Evolutionary conservation across 2,329 filamentous ascomycete species (phyloP).

Genomic region (Xylariomycetidae sp.): DNA sequence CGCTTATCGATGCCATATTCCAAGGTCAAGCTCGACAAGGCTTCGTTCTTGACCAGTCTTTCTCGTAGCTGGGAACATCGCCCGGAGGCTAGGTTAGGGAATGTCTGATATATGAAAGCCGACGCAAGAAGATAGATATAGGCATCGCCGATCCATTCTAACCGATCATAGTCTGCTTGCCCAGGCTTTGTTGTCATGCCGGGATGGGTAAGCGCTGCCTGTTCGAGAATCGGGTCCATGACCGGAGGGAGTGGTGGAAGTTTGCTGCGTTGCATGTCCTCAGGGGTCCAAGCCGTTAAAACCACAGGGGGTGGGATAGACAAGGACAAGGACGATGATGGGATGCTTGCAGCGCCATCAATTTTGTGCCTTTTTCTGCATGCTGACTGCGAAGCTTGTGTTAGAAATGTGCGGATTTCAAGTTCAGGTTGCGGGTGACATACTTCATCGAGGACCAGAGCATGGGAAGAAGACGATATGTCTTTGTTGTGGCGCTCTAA

Average conservation of each 20-base stretch:
- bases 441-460: too few relatives aligned
- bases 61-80: conserved; percentile 74
- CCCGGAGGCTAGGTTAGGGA: conserved; percentile 60
- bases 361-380: too few relatives aligned
- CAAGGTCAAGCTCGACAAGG: conserved; percentile 63
- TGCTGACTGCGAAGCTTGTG: too few relatives aligned
- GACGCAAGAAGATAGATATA: conserved; percentile 76
- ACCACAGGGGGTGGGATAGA: conserved; percentile 19
- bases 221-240: conserved; percentile 53
- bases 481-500: conserved; percentile 19
- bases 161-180: conserved; percentile 65
- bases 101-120: conserved; percentile 69
- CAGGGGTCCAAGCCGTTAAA: conserved; percentile 45
- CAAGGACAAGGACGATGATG: conserved; percentile 6
- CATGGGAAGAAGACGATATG: conserved; percentile 15
- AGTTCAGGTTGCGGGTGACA: too few relatives aligned
- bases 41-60: conserved; percentile 74
- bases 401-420: too few relatives aligned
- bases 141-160: conserved; percentile 87
- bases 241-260: conserved; percentile 60
- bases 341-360: conserved; percentile 1
- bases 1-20: conserved; percentile 67
- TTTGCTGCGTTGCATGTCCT: conserved; percentile 38
- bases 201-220: conserved; percentile 63
- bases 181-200: conserved; percentile 35